Base-by-base conservation (phyloP, 1,284 basidiomycete species). In the Malassezia slooffiae region DNA sequence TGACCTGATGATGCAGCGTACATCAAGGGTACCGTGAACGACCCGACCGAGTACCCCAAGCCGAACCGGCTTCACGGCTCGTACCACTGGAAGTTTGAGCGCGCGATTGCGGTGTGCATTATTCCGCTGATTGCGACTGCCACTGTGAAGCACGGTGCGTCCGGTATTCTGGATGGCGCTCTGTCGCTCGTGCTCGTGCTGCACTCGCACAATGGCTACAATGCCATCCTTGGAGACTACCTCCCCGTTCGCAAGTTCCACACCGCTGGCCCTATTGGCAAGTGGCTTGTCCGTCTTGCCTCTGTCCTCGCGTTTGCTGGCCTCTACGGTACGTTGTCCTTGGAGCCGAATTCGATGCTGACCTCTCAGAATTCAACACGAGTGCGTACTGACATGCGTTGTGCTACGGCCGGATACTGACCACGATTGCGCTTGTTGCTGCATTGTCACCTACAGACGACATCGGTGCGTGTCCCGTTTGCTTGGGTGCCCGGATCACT, bases 31-130 rank as follows among this genome's bases (percentile, higher is more conserved):
- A 86, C 86, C 27, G 89, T 90, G 59, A 97, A 97, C 74, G 91
- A 97, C 70, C 85, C 91, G 1, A 86, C 84, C 4, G 73, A 80
- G 16, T 93, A 88, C 76, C 90, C 90, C 22, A 70, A 80, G 19
- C 79, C 87, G 27, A 52, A 56, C 38, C 40, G 59, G 3, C 72
- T 79, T 3, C 85, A 93, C 65, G 91, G 93, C 38, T 91, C 87
- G 2, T 83, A 95, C 73, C 91, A 96, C 77, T 97, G 91, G 91
- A 81, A 87, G 1, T 95, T 96, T 67, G 91, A 97, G 72, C 83
- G 91, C 42, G 76, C 88, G 15, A 77, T 96, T 44, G 82, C 85
- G 1, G 90, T 85, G 0, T 75, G 80, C 19, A 80, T 97, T 54
- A 77, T 97, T 15, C 93, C 93, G 20, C 73, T 93, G 61, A 43